Evolutionary conservation across 352 stramenopile species (phyloP), one percentile per base, ranked within the genome.

Genomic region (Pythium scleroteichum): DNA sequence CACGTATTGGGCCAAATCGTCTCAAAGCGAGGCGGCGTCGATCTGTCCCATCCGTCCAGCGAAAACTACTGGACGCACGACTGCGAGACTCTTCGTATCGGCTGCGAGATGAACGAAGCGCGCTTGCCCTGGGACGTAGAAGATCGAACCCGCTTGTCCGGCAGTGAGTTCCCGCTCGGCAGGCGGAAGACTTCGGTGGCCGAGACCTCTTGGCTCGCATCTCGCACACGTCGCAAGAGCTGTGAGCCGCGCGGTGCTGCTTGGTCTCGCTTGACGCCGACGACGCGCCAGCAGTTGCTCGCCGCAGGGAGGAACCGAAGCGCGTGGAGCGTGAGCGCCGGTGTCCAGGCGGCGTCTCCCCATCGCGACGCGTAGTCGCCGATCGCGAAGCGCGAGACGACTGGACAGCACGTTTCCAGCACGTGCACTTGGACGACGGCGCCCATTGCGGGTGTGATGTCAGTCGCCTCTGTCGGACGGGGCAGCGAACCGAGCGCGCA

Each of bases 61-160:
- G 40, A 19, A 16, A 66, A 50, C 23, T 33, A 17, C 8, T 56
- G 23, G 20, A 52, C 44, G 47, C 52, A 51, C 14, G 7, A 3
- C 14, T 46, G 40, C 8, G 50, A 56, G 20, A 22, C 14, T 19
- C 35, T 47, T 12, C n/a, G 32, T 8, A 60, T 48, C 4, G 60
- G 60, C n/a, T 68, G 52, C 2, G 60, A 45, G 20, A 68, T 22
- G 12, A 58, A 68, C 26, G 60, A 62, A 24, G 52, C 52, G 19
- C 27, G 42, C 38, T 13, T 1, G 24, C 3, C 19, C 27, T 12
- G 50, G 17, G 14, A 62, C 33, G 60, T 68, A 68, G 60, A 46
- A 55, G 23, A 68, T 22, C 0, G 22, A 16, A 52, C 32, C 8
- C 24, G 13, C 3, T 32, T 38, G 29, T 51, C 39, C 2, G 35